A percentile compares a stretch with the other conserved stretches of the same genome.
These are phyloP conservation scores for Verticillium dahliae DNA, from an alignment of 2,329 filamentous ascomycete genomes.

Conservation along the genomic window DNA sequence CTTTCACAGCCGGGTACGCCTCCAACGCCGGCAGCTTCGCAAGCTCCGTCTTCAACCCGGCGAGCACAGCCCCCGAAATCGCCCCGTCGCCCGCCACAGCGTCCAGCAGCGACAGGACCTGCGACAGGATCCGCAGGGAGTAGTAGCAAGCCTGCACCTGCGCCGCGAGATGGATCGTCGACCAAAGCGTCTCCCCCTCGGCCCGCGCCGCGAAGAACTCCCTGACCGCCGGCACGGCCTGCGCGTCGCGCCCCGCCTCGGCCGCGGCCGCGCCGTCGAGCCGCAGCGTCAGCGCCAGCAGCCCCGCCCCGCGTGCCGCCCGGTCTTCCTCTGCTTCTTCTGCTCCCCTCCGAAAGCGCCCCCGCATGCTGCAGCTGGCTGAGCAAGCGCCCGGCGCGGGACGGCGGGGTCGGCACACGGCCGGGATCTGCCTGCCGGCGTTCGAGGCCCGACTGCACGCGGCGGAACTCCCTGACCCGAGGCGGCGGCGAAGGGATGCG, in stretches of 20 bases:
- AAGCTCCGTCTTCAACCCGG: constrained; percentile 1
- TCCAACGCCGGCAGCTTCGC: constrained; percentile 3
- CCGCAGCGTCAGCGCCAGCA: constrained; percentile 6
- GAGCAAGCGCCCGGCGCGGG: constrained; percentile 15
- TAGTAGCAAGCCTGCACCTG: constrained; percentile 56
- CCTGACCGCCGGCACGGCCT: background rate
- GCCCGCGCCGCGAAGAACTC: background rate
- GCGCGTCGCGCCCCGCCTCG: constrained; percentile 19
- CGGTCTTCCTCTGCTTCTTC: too few relatives aligned
- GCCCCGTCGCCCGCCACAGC: background rate
- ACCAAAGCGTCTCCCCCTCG: constrained; percentile 34
- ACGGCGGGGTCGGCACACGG: constrained; percentile 2
- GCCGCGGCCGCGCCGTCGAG: constrained; percentile 8
- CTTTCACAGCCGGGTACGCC: constrained; percentile 3
- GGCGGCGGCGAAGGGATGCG: constrained; percentile 8
- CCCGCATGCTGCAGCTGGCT: constrained; percentile 10
- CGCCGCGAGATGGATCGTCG: constrained; percentile 53
- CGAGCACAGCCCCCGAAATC: background rate
- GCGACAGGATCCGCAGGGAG: constrained; percentile 50
- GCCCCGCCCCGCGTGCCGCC: constrained; percentile 1
- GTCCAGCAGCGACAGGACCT: constrained; percentile 29
- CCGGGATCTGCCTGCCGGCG: constrained; percentile 7
- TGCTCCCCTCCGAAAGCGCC: too few relatives aligned
- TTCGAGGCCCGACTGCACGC: constrained; percentile 16
- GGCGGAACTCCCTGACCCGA: constrained; percentile 27